Evolutionary conservation across 352 stramenopile species (phyloP), one percentile per base, ranked within the genome.

Genomic region (Pythium aristosporum): DNA sequence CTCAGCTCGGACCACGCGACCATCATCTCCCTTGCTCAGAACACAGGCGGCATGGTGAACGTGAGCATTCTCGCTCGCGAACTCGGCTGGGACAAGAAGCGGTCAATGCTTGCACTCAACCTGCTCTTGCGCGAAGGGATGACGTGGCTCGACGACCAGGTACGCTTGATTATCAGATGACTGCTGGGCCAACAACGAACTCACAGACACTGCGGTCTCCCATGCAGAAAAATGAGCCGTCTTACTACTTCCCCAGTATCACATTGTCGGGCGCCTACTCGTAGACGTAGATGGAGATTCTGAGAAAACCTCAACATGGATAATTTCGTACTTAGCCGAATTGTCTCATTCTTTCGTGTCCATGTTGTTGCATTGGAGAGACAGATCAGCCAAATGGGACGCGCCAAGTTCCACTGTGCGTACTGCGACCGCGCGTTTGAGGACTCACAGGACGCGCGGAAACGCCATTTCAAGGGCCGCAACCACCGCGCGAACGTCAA

Each of bases 141-240:
- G 92, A 96, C 90, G 34, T 99, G 97, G 97, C 66, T 99, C 30
- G 97, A 99, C 72, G 82, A 96, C 34, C 80, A 97, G 81, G 83
- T 95, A 30, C 21, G 52, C 8, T 57, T 47, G 39, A 18, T 23
- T 48, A 3, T 16, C 5, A 37, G 44, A 13, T 18, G 18, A 9
- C 2, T 23, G 42, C 16, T 48, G 13, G 15, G n/a, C n/a, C 18
- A n/a, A 48, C 42, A 20, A 23, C 10, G 12, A 9, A 23, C 42
- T 48, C 13, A 48, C 37, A 6, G 37, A 43, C 10, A 37, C 37
- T 16, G 53, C 23, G 0, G 25, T 51, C 25, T 36, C 13, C 47
- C 10, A 55, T 23, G 20, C 47, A 49, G 34, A 56, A 76, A 49
- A 80, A 72, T 44, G 82, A 89, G 49, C 76, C 82, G 7, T 91